Base-by-base conservation (phyloP, 768 basidiomycete genomes). In the Scleroderma bovista region DNA sequence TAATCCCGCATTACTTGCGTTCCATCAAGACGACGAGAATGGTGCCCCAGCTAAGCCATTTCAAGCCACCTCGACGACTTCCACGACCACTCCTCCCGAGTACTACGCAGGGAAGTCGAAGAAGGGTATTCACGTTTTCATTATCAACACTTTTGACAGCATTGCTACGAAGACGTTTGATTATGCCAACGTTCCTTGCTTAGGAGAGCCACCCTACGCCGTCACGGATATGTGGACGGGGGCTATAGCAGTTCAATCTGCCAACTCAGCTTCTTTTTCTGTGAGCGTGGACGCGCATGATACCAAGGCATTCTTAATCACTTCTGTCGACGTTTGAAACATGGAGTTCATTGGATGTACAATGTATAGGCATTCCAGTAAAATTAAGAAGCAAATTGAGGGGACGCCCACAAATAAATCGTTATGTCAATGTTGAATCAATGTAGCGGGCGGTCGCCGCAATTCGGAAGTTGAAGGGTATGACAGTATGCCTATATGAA, bases 391-490 rank as follows among this genome's bases (percentile, higher is more conserved):
- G 5, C 26, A 29, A 29, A 29, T n/a, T 29, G 26, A 9, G 26
- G 26, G 5, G 26, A 29, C 26, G 26, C 26, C 26, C 26, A 29
- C 26, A 29, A n/a, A 29, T 29, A 29, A 29, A 29, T 29, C 26
- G 26, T 29, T 29, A 29, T 29, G 9, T 29, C 26, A 29, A 5
- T 29, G 26, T 29, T 40, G 39, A 22, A 22, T 16, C 69, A 57
- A 90, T 89, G 50, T 66, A 75, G 38, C 88, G 78, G 36, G 88
- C 88, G 12, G 88, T 90, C 3, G 88, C 88, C 24, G 86, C 87
- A 54, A 90, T 86, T 3, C 88, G 78, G 63, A 89, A 86, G 60
- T 84, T 83, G 48, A 75, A 73, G 11, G 88, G 88, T 50, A 84
- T 64, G 5, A 90, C 88, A 6, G 83, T 84, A 53, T 90, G 88